These are phyloP conservation scores for Plasmodium chabaudi DNA, from an alignment of 169 alveolate species.

Conservation along the genomic window DNA sequence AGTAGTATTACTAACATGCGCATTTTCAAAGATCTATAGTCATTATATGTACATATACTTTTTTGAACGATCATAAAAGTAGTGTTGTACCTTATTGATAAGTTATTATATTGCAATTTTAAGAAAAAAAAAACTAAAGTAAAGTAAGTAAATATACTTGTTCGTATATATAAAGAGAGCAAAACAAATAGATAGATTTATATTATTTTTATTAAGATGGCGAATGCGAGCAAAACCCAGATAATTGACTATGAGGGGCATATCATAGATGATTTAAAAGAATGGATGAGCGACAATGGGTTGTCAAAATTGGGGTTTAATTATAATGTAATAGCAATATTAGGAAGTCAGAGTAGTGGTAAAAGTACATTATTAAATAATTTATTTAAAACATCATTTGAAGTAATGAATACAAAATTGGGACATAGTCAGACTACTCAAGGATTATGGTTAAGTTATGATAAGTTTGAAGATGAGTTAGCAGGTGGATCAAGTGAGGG, in stretches of 20 bases:
- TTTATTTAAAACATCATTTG: slow-evolving; percentile 88
- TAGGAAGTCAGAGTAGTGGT: slow-evolving; percentile 95
- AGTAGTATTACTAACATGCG: no score
- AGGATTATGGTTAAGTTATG: slow-evolving; percentile 92
- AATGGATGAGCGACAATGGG: slow-evolving; percentile 39
- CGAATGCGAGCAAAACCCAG: slow-evolving; percentile 20
- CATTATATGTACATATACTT: no score
- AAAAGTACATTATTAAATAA: slow-evolving; percentile 90
- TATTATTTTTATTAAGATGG: slow-evolving; percentile 2
- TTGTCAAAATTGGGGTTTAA: slow-evolving; percentile 73
- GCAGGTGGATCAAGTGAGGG: neutral
- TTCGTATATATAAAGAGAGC: neutral
- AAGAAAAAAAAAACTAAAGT: no score
- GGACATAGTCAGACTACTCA: slow-evolving; percentile 94
- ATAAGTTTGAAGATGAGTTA: slow-evolving; percentile 36
- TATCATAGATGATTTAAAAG: slow-evolving; percentile 54
- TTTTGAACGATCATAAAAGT: no score
- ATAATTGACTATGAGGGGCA: slow-evolving; percentile 76
- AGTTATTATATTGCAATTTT: no score
- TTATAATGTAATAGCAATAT: slow-evolving; percentile 90
- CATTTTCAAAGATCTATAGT: no score
- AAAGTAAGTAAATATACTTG: neutral
- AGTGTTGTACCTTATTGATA: no score
- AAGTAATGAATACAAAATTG: slow-evolving; percentile 88
- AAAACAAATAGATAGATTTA: neutral